Base-by-base conservation (phyloP, 305 asterid species). In the Fraxinus angustifolia region DNA sequence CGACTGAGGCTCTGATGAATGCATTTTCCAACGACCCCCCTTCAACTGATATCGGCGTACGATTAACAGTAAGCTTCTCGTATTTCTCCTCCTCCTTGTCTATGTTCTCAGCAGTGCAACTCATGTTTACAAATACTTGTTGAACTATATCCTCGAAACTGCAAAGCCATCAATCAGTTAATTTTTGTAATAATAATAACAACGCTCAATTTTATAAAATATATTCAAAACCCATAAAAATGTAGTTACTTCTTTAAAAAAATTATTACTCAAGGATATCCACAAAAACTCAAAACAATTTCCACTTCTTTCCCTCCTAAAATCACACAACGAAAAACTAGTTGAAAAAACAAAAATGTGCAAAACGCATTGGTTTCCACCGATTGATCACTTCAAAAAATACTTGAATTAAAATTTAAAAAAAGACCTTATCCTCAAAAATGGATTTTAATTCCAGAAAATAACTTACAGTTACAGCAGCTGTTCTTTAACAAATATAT, bases 81-180 rank as follows among this genome's bases (percentile, higher is more conserved):
- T 26, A 50, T 78, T 81, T 84, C 56, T 80, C 85, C 72, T 85
- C 87, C 79, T 87, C 91, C 77, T 87, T 87, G 81, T 86, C 89
- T 75, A 87, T 71, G 82, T 83, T 90, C 87, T 78, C 90, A 82
- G 90, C 92, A 90, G 91, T 87, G 86, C 92, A 92, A 90, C 93
- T 94, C 98, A 94, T 94, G 78, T 79, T 89, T 79, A 83, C 80
- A 35, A 50, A 50, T 73, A 79, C 35, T 81, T 68, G 87, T 86
- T 87, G 85, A 95, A 90, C 89, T 82, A 79, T 31, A 85, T 75
- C 80, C 84, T 80, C 81, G 82, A 84, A 84, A 78, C 78, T 75
- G 62, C 77, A 58, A 50, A 50, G 60, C 60, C 60, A 0, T 50
- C 60, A 16, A 16, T 50, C 21, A 16, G 60, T 50, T 50, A 50